Percentiles rank a stretch among this genome's conserved stretches.
Conservation (phyloP, 2,329 filamentous ascomycete genomes). For the Fusarium odoratissimum region DNA sequence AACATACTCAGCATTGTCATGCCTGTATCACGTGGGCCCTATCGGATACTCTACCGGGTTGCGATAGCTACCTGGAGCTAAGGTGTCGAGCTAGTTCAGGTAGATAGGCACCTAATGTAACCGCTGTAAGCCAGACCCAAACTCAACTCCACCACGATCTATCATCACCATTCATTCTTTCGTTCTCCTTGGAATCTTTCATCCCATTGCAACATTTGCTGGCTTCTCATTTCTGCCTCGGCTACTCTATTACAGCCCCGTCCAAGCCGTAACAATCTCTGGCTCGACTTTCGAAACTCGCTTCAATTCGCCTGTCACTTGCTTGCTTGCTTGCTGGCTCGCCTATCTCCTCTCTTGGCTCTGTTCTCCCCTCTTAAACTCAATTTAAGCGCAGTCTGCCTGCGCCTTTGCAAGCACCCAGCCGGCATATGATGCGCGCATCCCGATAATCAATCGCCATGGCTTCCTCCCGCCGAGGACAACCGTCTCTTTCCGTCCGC, state of each 20-base stretch:
- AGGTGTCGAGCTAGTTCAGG: constrained; percentile 6
- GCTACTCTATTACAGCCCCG: background rate
- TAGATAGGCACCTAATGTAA: constrained; percentile 36
- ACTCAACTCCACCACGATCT: constrained; percentile 30
- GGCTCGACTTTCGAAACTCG: background rate
- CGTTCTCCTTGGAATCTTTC: background rate
- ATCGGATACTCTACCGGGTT: constrained; percentile 29
- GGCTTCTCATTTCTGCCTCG: background rate
- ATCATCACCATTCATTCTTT: constrained; percentile 26
- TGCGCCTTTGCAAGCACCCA: background rate
- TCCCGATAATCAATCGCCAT: constrained; percentile 49
- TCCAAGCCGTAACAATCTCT: background rate
- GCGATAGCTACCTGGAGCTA: constrained; percentile 4
- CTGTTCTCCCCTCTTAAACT: constrained; percentile 8
- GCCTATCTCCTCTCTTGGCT: constrained; percentile 19
- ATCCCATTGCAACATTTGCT: constrained; percentile 1
- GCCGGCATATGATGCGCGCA: constrained; percentile 45
- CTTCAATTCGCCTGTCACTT: constrained; percentile 2
- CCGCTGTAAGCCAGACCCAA: constrained; percentile 40
- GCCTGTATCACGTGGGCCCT: constrained; percentile 43
- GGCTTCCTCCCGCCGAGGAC: constrained; percentile 55
- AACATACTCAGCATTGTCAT: background rate
- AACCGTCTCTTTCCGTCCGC: constrained; percentile 55
- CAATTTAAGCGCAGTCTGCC: constrained; percentile 8
- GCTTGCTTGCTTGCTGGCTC: background rate